Percentiles rank a stretch among this genome's conserved stretches.
Evolutionary conservation across 208 protist species (phyloP).

Genomic region (Trypanosoma cruzi): DNA sequence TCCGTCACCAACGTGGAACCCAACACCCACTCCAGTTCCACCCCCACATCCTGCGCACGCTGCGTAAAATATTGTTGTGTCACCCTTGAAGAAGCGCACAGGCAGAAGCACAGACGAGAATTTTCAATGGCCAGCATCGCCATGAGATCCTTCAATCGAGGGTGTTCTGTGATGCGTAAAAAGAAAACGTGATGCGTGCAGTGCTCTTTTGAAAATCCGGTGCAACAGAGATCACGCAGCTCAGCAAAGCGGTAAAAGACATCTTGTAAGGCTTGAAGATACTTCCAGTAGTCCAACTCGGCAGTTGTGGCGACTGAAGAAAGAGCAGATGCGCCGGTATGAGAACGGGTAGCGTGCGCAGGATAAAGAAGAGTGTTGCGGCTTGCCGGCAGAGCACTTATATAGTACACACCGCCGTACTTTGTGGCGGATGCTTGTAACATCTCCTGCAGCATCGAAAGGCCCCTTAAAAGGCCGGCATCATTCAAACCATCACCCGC

Average conservation of each 20-base stretch:
- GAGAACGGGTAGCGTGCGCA: not conserved
- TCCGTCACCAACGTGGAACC: slow-evolving; percentile 55
- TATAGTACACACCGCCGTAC: slow-evolving; percentile 40
- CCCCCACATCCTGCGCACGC: slow-evolving; percentile 25
- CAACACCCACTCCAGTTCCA: slow-evolving; percentile 56
- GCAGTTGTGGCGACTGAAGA: not conserved
- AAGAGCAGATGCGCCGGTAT: slow-evolving; percentile 2
- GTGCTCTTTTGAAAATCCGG: not conserved
- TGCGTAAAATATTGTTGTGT: slow-evolving; percentile 58
- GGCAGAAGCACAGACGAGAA: slow-evolving; percentile 52
- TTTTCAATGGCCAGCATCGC: slow-evolving; percentile 60
- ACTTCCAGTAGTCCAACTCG: slow-evolving; percentile 23
- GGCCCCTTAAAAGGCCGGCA: not conserved
- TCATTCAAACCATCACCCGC: slow-evolving; percentile 11
- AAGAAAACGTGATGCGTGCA: slow-evolving; percentile 47
- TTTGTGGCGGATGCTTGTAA: slow-evolving; percentile 20
- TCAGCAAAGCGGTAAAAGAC: slow-evolving; percentile 22
- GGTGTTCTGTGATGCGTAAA: slow-evolving; percentile 46
- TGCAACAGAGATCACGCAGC: slow-evolving; percentile 23
- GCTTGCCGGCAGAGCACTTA: slow-evolving; percentile 26
- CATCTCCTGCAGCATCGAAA: slow-evolving; percentile 28
- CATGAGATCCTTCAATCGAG: slow-evolving; percentile 50
- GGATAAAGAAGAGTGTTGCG: slow-evolving; percentile 21
- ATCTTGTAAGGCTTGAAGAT: slow-evolving; percentile 31
- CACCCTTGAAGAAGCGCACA: slow-evolving; percentile 55